Evolutionary conservation across 2,329 filamentous ascomycete species (phyloP).

Genomic region (Aspergillus oerlinghausenensis): DNA sequence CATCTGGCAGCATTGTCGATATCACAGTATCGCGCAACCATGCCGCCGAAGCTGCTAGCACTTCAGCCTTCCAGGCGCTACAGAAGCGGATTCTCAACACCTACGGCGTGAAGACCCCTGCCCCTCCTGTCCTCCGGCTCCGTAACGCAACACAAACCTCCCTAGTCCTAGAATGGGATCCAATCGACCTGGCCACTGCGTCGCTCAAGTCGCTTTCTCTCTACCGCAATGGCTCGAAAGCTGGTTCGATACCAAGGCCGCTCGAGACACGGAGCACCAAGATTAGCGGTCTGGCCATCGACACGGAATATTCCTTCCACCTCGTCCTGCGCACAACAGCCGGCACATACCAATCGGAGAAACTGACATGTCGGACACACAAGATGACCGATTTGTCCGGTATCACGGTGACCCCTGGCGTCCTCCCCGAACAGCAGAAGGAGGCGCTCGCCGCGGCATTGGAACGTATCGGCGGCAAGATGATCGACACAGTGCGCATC

Average conservation of each 20-base stretch:
- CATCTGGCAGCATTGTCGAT: slow-evolving; percentile 94
- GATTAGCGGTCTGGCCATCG: slow-evolving; percentile 91
- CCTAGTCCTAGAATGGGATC: slow-evolving; percentile 96
- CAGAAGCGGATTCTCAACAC: slow-evolving; percentile 82
- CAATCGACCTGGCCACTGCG: slow-evolving; percentile 85
- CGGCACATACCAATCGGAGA: slow-evolving; percentile 79
- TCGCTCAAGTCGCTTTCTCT: slow-evolving; percentile 84
- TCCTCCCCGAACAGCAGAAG: slow-evolving; percentile 68
- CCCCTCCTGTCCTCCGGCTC: slow-evolving; percentile 75
- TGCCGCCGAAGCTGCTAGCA: slow-evolving; percentile 68
- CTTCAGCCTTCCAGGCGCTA: slow-evolving; percentile 73
- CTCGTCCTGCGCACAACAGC: slow-evolving; percentile 86
- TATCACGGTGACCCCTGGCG: slow-evolving; percentile 87
- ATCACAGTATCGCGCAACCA: slow-evolving; percentile 90
- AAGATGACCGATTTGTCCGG: slow-evolving; percentile 98
- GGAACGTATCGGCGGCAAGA: slow-evolving; percentile 84
- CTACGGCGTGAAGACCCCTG: slow-evolving; percentile 77
- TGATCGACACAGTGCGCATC: slow-evolving; percentile 85
- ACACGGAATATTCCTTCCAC: slow-evolving; percentile 94
- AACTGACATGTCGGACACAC: slow-evolving; percentile 82
- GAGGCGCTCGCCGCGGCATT: slow-evolving; percentile 72
- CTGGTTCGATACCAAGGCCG: slow-evolving; percentile 86
- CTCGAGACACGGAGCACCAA: slow-evolving; percentile 90
- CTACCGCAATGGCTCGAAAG: slow-evolving; percentile 95
- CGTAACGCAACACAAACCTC: slow-evolving; percentile 98